A percentile compares a stretch with the other conserved stretches of the same genome.
Conservation (phyloP, 2,329 filamentous ascomycete species). For the Gremmenia infestans region DNA sequence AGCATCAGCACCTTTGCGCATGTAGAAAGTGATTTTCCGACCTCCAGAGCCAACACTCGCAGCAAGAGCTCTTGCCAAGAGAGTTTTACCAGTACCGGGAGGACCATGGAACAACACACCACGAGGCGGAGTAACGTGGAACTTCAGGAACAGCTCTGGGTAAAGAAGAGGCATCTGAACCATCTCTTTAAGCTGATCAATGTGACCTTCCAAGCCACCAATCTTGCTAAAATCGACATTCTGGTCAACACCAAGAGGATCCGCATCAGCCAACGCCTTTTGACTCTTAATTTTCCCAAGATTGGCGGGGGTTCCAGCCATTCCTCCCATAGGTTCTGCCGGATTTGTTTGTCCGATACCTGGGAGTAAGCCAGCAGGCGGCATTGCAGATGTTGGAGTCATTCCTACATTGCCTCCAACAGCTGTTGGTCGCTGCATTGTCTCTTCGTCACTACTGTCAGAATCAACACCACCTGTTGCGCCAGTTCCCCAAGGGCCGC, state of each 20-base stretch:
- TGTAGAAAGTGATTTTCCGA: slow-evolving; percentile 96
- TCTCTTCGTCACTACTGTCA: slow-evolving; percentile 95
- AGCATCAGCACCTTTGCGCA: slow-evolving; percentile 97
- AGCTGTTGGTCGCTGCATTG: slow-evolving; percentile 55
- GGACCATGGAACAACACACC: slow-evolving; percentile 96
- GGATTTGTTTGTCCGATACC: slow-evolving; percentile 47
- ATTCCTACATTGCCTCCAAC: slow-evolving; percentile 62
- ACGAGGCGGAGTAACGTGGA: slow-evolving; percentile 88
- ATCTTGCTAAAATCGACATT: slow-evolving; percentile 93
- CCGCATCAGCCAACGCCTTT: slow-evolving; percentile 86
- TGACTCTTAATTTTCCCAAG: slow-evolving; percentile 92
- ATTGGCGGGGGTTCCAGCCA: slow-evolving; percentile 66
- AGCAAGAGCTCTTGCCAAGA: slow-evolving; percentile 88
- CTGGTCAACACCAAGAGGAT: slow-evolving; percentile 88
- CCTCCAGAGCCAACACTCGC: slow-evolving; percentile 86
- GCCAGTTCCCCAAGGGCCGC: slow-evolving; percentile 68
- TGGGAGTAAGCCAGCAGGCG: slow-evolving; percentile 48
- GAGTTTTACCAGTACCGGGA: slow-evolving; percentile 89
- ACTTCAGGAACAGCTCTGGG: slow-evolving; percentile 85
- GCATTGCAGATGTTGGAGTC: slow-evolving; percentile 51
- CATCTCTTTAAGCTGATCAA: slow-evolving; percentile 98
- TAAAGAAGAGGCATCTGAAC: slow-evolving; percentile 91
- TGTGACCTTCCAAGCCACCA: slow-evolving; percentile 86
- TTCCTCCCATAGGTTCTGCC: slow-evolving; percentile 48
- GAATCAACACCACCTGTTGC: slow-evolving; percentile 80